Evolutionary conservation across 306 rosid species (phyloP).

Genomic region (Macrotyloma uniflorum): DNA sequence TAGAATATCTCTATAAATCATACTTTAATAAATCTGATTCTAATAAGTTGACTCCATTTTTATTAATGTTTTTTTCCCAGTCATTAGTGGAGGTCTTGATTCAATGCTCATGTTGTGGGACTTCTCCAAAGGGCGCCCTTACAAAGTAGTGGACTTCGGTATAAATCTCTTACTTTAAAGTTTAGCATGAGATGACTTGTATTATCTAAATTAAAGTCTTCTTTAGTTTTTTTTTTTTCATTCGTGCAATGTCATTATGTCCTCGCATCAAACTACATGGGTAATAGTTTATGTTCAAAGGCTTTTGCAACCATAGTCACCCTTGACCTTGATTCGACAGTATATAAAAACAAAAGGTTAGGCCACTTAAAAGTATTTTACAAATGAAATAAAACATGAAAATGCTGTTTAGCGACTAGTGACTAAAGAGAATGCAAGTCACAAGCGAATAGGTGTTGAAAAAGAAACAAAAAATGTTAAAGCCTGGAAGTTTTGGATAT

Average conservation of each 20-base stretch:
- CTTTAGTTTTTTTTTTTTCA: background rate
- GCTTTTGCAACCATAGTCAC: conserved; percentile 14
- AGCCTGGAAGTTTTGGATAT: conserved; percentile 15
- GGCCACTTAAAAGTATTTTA: background rate
- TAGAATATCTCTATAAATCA: too few species aligned
- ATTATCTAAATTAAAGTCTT: conserved; percentile 20
- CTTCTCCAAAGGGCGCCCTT: conserved; percentile 86
- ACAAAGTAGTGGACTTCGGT: conserved; percentile 73
- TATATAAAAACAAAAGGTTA: conserved; percentile 1
- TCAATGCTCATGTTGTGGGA: conserved; percentile 88
- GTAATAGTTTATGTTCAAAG: conserved; percentile 16
- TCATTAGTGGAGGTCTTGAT: conserved; percentile 94
- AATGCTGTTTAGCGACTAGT: conserved; percentile 29
- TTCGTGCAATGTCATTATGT: background rate
- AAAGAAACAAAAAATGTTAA: background rate
- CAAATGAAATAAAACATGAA: conserved; percentile 19
- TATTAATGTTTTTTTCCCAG: conserved; percentile 46
- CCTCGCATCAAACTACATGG: too few species aligned
- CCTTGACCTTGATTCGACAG: conserved; percentile 20
- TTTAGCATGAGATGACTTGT: conserved; percentile 14
- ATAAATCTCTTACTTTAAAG: conserved; percentile 25
- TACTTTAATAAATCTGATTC: too few species aligned
- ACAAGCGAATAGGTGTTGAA: background rate
- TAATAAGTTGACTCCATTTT: background rate
- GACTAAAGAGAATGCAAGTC: conserved; percentile 18